A percentile compares a stretch with the other conserved stretches of the same genome.
phyloP scores from a whole-genome alignment of 805 yeast species.

The Metschnikowia similis region DNA sequence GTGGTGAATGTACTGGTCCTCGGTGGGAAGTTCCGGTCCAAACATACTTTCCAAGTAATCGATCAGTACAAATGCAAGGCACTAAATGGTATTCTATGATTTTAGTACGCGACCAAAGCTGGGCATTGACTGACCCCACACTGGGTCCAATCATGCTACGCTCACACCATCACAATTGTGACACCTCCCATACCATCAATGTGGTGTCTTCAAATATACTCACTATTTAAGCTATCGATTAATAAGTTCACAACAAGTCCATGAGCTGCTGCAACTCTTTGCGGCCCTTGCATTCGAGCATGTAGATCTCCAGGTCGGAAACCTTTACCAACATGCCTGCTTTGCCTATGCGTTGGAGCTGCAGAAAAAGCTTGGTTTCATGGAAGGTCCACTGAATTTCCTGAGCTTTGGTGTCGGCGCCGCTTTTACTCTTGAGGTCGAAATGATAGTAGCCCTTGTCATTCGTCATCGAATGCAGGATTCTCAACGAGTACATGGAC shows the following conservation, averaged over 20 bases:
- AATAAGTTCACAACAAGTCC: constrained; percentile 1
- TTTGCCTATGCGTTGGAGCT: constrained; percentile 37
- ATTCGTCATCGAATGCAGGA: constrained; percentile 23
- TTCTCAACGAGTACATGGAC: constrained; percentile 34
- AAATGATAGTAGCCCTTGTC: constrained; percentile 27
- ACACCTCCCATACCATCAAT: no score
- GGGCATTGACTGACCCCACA: no score
- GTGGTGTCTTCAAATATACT: no score
- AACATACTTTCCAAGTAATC: no score
- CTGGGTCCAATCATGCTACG: no score
- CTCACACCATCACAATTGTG: no score
- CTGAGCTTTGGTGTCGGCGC: constrained; percentile 7
- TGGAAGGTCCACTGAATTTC: constrained; percentile 29
- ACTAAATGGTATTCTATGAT: no score
- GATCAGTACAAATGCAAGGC: no score
- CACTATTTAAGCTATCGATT: no score
- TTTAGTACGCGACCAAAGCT: no score
- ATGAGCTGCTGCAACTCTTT: constrained; percentile 31
- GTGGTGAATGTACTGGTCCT: no score
- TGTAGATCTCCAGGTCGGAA: constrained; percentile 27
- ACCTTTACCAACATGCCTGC: constrained; percentile 39
- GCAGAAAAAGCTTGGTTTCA: constrained; percentile 25
- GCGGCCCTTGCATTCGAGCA: constrained; percentile 44
- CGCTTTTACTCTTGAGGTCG: constrained; percentile 18
- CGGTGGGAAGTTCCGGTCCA: no score